Conservation (phyloP, 768 basidiomycete genomes). For the Kwoniella mangroviensis region DNA sequence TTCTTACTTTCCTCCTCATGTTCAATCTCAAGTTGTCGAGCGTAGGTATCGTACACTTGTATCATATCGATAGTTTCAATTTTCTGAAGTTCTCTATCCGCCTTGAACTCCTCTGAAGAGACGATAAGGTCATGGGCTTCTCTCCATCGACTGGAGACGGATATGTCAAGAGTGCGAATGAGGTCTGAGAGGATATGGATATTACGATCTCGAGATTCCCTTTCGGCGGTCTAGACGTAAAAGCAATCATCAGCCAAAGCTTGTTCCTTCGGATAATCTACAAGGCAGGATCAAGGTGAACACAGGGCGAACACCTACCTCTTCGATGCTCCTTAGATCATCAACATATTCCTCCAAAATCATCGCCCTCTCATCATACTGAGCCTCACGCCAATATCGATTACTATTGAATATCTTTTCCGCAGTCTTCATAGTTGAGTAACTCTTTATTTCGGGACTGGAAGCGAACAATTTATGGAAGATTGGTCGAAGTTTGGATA, state of each 20-base stretch:
- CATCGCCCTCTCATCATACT: conserved; percentile 81
- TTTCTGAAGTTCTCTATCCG: conserved; percentile 75
- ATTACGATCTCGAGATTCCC: conserved; percentile 63
- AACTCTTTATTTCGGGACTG: conserved; percentile 86
- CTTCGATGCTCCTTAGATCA: conserved; percentile 84
- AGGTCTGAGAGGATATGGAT: conserved; percentile 80
- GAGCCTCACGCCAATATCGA: conserved; percentile 79
- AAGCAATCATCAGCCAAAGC: neutral
- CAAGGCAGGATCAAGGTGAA: too few species aligned
- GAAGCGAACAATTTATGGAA: conserved; percentile 82
- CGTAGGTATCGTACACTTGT: conserved; percentile 91
- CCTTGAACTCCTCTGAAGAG: conserved; percentile 77
- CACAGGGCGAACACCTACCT: conserved; percentile 64
- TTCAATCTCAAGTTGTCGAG: conserved; percentile 84
- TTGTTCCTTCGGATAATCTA: neutral
- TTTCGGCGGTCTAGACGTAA: conserved; percentile 37
- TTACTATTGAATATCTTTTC: conserved; percentile 83
- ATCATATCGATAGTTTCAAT: conserved; percentile 90
- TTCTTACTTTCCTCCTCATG: conserved; percentile 85
- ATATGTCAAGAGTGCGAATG: conserved; percentile 84
- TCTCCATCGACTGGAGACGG: conserved; percentile 92
- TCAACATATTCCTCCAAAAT: conserved; percentile 91
- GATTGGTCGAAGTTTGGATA: conserved; percentile 82
- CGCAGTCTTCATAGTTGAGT: conserved; percentile 86
- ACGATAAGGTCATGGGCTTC: conserved; percentile 76